These are phyloP conservation scores for Colletotrichum chrysophilum DNA, from an alignment of 2,329 filamentous ascomycete genomes.

Conservation along the genomic window DNA sequence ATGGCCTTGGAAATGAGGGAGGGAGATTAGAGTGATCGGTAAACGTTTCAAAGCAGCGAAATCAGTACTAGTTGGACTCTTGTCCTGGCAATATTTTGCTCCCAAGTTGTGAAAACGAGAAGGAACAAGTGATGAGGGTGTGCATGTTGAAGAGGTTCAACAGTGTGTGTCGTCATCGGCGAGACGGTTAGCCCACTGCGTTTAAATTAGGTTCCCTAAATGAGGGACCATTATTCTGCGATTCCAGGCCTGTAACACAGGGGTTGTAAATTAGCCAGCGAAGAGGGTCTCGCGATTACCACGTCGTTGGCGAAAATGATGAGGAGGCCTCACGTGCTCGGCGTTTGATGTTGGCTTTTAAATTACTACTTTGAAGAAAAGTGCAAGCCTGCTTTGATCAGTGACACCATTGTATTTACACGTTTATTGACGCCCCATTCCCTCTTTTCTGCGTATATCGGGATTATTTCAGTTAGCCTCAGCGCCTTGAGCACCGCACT, in stretches of 20 bases:
- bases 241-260: not conserved
- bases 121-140: not conserved
- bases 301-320: not conserved
- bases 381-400: accelerated
- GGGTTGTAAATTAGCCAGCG: not conserved
- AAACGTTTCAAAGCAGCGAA: not conserved
- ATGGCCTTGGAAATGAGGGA: not conserved
- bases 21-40: not conserved
- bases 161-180: not conserved
- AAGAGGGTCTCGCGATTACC: not conserved
- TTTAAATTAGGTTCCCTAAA: not conserved
- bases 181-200: not conserved
- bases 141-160: accelerated
- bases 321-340: not conserved
- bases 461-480: not conserved
- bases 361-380: not conserved
- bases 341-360: not conserved
- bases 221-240: not conserved
- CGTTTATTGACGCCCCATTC: not conserved
- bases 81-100: not conserved
- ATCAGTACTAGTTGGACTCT: not conserved
- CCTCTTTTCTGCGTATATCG: accelerated
- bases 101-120: not conserved
- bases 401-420: not conserved
- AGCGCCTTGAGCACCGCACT: slow-evolving; percentile 17